Base-by-base conservation (phyloP, 306 rosid genomes). In the Castanopsis chinensis region DNA sequence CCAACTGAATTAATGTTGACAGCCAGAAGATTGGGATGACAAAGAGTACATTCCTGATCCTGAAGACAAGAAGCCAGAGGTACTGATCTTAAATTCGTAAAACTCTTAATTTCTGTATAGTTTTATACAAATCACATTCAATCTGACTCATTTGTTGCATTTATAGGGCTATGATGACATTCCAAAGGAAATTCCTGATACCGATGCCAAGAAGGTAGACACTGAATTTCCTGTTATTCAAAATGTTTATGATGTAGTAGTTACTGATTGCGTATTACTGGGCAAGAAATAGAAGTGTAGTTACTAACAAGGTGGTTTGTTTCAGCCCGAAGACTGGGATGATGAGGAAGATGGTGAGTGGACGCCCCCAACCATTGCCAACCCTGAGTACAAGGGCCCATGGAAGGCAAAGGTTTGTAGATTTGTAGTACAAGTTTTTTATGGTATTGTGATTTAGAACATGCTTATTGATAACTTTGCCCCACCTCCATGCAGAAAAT, bases 11-110 rank as follows among this genome's bases (percentile, higher is more conserved):
- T 81, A 55, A 55, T 83, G 21, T 68, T 71, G 71, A 28, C 93
- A 96, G 99, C 99, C 99, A 15, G 99, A 93, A 90, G 98, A 96
- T 81, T 96, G 99, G 99, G 99, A 96, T 69, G 99, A 96, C 81
- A 93, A 90, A 75, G 99, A 96, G 83, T 90, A 76, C 78, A 96
- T 96, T 84, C 93, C 98, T 41, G 99, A 96, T 51, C 98, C 99
- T 0, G 99, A 96, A 82, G 99, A 96, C 67, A 91, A 79, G 87
- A 96, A 96, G 86, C 99, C 99, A 69, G 99, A 96, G 96, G 99
- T 95, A 84, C 5, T 33, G 32, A 56, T 32, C 3, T 13, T 58
- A 13, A 30, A 77, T 68, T 78, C 27, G 23, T n/a, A 13, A 25
- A 63, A 68, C 20, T 57, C 43, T 69, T 30, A 59, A 33, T 28